Conservation (phyloP, 495 filamentous ascomycete species). For the Immersiella caudata region DNA sequence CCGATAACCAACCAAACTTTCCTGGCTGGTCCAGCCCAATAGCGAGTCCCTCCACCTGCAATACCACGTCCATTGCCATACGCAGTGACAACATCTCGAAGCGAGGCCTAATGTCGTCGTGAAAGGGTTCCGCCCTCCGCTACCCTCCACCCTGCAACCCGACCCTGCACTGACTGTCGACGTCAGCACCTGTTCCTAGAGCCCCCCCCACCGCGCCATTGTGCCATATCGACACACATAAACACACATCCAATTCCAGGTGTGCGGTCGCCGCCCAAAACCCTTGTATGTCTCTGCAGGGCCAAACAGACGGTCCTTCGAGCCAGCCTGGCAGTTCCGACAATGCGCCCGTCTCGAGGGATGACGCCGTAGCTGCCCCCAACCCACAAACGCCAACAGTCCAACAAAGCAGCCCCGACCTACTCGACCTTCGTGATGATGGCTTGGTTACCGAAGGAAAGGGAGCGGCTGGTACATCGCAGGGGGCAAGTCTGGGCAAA, state of each 20-base stretch:
- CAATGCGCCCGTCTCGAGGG: slow-evolving; percentile 20
- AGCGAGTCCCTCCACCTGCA: neutral
- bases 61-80: neutral
- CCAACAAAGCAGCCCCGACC: slow-evolving; percentile 10
- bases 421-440: slow-evolving; percentile 20
- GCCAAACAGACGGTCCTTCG: slow-evolving; percentile 25
- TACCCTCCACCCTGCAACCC: neutral
- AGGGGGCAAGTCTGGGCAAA: neutral
- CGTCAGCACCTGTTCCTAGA: slow-evolving; percentile 5
- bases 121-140: neutral
- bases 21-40: slow-evolving; percentile 21
- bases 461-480: neutral
- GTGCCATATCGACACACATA: neutral
- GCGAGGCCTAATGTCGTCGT: neutral
- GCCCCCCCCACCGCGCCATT: neutral
- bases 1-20: neutral
- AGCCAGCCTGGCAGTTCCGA: slow-evolving; percentile 27
- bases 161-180: slow-evolving; percentile 5
- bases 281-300: slow-evolving; percentile 42
- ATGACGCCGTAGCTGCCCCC: slow-evolving; percentile 24
- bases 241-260: neutral
- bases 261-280: slow-evolving; percentile 3
- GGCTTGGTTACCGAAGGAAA: neutral
- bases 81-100: neutral
- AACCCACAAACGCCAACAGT: neutral